Conservation (phyloP, 2,329 filamentous ascomycete genomes). For the Aureobasidium uvarum region DNA sequence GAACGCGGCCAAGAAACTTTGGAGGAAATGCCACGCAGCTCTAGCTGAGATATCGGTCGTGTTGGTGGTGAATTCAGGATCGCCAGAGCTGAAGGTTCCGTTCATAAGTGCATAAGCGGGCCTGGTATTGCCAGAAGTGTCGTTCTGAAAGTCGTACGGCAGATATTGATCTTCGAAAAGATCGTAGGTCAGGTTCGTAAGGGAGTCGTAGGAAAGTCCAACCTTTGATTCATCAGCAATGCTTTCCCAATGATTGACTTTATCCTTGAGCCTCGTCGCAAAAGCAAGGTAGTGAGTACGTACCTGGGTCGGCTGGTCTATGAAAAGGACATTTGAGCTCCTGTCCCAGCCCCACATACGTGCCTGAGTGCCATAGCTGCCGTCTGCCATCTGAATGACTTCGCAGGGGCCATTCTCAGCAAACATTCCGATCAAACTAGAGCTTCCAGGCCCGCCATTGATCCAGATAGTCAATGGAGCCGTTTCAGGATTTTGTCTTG, state of each 20-base stretch:
- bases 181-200: constrained; percentile 60
- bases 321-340: constrained; percentile 58
- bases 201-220: constrained; percentile 64
- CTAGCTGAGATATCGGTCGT: constrained; percentile 40
- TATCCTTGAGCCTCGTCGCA: background rate
- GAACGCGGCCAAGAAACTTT: constrained; percentile 53
- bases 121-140: background rate
- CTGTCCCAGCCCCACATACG: constrained; percentile 66
- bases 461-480: constrained; percentile 62
- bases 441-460: constrained; percentile 65
- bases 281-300: background rate
- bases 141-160: constrained; percentile 29
- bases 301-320: constrained; percentile 63
- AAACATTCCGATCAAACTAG: constrained; percentile 65
- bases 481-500: constrained; percentile 49
- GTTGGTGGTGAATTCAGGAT: constrained; percentile 39
- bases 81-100: constrained; percentile 63
- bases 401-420: constrained; percentile 55
- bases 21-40: constrained; percentile 64
- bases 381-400: constrained; percentile 45
- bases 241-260: background rate
- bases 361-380: constrained; percentile 54
- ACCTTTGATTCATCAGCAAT: constrained; percentile 40
- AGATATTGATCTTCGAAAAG: constrained; percentile 44
- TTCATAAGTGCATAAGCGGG: constrained; percentile 44